Evolutionary conservation across 257 asterid species (phyloP).

Genomic region (Schizonepeta tenuifolia): DNA sequence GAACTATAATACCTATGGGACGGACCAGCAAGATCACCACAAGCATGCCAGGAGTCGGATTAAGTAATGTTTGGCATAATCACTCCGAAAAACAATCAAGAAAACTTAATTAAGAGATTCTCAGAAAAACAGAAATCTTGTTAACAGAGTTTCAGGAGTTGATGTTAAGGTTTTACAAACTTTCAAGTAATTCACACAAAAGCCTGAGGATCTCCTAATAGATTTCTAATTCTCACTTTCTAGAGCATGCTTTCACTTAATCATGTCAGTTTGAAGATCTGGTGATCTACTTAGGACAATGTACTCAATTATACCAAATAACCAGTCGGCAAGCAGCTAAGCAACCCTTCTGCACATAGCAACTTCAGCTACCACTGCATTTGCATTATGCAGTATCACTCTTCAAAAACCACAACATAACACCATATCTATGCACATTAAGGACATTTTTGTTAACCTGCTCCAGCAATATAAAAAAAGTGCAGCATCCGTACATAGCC

Average conservation of each 20-base stretch:
- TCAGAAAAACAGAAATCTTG: conserved; percentile 5
- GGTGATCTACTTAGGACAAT: conserved; percentile 24
- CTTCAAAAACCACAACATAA: not conserved
- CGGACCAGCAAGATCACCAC: conserved; percentile 16
- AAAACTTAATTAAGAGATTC: not conserved
- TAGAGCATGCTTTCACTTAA: conserved; percentile 13
- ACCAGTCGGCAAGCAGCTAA: conserved; percentile 18
- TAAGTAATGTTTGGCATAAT: conserved; percentile 11
- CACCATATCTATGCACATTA: not conserved
- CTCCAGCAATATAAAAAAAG: not conserved
- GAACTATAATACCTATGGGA: not conserved
- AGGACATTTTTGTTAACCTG: not conserved
- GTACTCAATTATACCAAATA: not conserved
- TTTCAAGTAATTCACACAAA: conserved; percentile 2
- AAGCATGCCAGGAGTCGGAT: not conserved
- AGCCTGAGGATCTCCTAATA: not conserved
- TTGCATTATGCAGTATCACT: not conserved
- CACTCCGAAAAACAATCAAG: not conserved
- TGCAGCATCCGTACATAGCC: not conserved
- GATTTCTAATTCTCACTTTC: conserved; percentile 26
- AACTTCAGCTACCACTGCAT: conserved; percentile 16
- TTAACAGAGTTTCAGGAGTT: conserved; percentile 3
- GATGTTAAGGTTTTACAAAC: conserved; percentile 14
- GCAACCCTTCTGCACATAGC: not conserved
- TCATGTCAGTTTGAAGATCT: not conserved